Conservation (phyloP, 441 rosid genomes). For the Populus hybrid region DNA sequence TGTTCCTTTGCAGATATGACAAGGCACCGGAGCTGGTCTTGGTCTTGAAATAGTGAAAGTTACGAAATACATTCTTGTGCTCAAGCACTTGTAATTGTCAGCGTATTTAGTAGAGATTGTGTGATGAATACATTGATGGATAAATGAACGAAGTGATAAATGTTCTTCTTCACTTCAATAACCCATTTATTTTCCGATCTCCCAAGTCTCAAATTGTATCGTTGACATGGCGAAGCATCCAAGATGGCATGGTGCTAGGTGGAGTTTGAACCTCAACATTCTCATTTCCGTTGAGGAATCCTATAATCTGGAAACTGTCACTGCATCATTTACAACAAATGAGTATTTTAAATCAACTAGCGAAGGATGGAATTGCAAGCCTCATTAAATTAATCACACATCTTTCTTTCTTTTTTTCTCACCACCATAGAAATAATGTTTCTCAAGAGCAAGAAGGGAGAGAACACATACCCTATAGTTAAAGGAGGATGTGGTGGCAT, state of each 20-base stretch:
- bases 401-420: too few species aligned
- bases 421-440: neutral
- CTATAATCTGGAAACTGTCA: conserved; percentile 20
- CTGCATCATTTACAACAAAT: conserved; percentile 21
- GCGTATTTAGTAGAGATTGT: neutral
- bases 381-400: too few species aligned
- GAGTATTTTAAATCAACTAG: neutral
- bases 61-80: neutral
- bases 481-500: conserved; percentile 20
- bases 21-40: too few species aligned
- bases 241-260: conserved; percentile 30
- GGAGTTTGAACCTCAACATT: conserved; percentile 22
- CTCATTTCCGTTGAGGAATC: conserved; percentile 15
- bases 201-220: conserved; percentile 8
- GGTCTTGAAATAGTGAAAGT: conserved; percentile 5
- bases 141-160: neutral
- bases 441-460: neutral
- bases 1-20: too few species aligned
- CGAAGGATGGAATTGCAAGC: too few species aligned
- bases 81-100: neutral
- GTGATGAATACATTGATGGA: neutral
- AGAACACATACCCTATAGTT: conserved; percentile 34
- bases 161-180: neutral
- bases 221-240: conserved; percentile 43
- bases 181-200: neutral